Percentiles rank a stretch among this genome's conserved stretches.
phyloP scores from a whole-genome alignment of 164 flowering plant genomes.

The Litsea cubeba region DNA sequence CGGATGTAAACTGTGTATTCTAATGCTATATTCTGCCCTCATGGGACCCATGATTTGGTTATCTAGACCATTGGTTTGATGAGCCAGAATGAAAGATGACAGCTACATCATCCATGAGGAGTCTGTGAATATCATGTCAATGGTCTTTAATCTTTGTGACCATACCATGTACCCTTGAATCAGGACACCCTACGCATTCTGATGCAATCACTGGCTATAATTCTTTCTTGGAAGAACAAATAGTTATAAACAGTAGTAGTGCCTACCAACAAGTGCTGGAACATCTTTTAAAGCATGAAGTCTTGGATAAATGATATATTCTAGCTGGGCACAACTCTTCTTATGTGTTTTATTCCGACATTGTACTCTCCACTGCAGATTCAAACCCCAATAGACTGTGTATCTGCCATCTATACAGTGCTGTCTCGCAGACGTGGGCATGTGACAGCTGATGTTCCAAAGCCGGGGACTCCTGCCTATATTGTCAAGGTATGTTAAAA shows the following conservation, averaged over 20 bases:
- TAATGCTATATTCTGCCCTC: neutral
- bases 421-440: slow-evolving; percentile 98
- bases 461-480: slow-evolving; percentile 97
- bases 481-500: slow-evolving; percentile 75
- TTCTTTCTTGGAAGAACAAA: neutral
- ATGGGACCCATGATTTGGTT: neutral
- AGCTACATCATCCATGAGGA: too few species aligned
- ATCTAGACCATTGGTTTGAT: neutral
- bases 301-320: too few species aligned
- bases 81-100: too few species aligned
- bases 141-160: neutral
- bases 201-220: neutral
- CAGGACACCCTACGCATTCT: neutral
- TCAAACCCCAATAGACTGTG: slow-evolving; percentile 98
- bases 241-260: neutral
- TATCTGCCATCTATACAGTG: slow-evolving; percentile 92
- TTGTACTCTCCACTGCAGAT: slow-evolving; percentile 48
- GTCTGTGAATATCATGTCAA: neutral
- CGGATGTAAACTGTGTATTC: neutral
- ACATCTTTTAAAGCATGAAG: neutral
- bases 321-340: too few species aligned
- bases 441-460: slow-evolving; percentile 94
- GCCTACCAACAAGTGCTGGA: neutral
- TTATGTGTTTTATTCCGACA: neutral
- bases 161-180: neutral